phyloP scores from a whole-genome alignment of 495 filamentous ascomycete species.

The Chlorociboria aeruginascens region DNA sequence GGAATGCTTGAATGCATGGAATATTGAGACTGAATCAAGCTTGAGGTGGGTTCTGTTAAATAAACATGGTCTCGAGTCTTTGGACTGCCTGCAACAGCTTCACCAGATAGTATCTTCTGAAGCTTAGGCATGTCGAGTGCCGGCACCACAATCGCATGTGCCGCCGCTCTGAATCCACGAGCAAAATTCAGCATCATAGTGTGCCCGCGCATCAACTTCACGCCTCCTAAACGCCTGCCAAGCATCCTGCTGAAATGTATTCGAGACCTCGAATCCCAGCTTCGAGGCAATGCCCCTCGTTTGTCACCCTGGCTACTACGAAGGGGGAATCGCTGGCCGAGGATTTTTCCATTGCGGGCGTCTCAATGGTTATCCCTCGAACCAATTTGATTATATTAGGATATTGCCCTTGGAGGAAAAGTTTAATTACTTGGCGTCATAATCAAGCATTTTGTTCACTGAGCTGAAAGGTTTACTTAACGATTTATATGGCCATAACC shows the following conservation, averaged over 20 bases:
- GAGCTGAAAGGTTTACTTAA: too few relatives aligned
- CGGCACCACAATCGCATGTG: constrained; percentile 13
- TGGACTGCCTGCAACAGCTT: constrained; percentile 18
- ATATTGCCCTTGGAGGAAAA: too few relatives aligned
- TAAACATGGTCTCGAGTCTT: background rate
- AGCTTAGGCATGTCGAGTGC: constrained; percentile 31
- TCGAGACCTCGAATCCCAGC: background rate
- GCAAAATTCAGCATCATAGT: constrained; percentile 14
- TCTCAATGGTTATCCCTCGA: background rate
- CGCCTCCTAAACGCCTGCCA: background rate
- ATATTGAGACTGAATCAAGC: constrained; percentile 21
- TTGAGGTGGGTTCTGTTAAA: constrained; percentile 14
- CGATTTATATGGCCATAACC: too few relatives aligned
- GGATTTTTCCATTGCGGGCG: background rate
- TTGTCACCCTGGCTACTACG: background rate
- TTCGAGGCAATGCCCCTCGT: constrained; percentile 4
- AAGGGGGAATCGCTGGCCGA: background rate
- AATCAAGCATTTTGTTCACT: too few relatives aligned
- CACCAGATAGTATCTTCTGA: constrained; percentile 14
- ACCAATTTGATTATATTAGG: too few relatives aligned
- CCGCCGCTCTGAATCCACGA: constrained; percentile 24
- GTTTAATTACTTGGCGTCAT: too few relatives aligned
- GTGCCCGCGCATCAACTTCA: constrained; percentile 14
- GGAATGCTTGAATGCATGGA: constrained; percentile 24
- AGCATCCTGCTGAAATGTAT: background rate